These are phyloP conservation scores for Penicillium sp. DNA, from an alignment of 2,329 filamentous ascomycete species.

Conservation along the genomic window DNA sequence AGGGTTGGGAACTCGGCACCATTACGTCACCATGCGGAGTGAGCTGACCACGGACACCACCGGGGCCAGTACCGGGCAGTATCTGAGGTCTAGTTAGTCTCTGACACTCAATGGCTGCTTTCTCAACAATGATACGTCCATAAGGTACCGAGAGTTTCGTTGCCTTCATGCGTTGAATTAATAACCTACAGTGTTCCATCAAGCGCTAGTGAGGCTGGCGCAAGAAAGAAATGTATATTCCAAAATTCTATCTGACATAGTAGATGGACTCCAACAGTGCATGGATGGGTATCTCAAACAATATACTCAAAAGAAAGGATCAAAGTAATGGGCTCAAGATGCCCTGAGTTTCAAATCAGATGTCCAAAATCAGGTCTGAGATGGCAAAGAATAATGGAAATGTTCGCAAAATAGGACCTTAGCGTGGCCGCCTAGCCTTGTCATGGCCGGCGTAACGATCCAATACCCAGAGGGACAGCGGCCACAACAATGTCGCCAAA, in stretches of 20 bases:
- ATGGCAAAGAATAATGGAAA: too few species aligned
- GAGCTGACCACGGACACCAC: constrained; percentile 7
- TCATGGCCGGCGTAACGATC: too few species aligned
- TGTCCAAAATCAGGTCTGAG: too few species aligned
- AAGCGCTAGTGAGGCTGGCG: too few species aligned
- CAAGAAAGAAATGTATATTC: neutral
- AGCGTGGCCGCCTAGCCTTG: too few species aligned
- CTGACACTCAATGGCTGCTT: neutral
- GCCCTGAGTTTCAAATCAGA: too few species aligned
- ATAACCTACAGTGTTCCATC: neutral
- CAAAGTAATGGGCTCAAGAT: neutral
- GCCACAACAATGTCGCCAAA: too few species aligned
- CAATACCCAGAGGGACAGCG: too few species aligned
- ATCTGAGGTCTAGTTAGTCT: constrained; percentile 2
- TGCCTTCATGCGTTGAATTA: too few species aligned
- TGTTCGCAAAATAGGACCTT: too few species aligned
- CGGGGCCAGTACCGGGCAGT: neutral
- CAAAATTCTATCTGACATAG: neutral
- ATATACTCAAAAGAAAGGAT: neutral
- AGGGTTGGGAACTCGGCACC: neutral
- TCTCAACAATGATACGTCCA: neutral
- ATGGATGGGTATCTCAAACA: constrained; percentile 11
- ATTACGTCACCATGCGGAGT: constrained; percentile 36
- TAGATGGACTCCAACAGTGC: constrained; percentile 11
- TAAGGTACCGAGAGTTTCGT: too few species aligned